Conservation (phyloP, 2,329 filamentous ascomycete genomes). For the Beauveria asiatica region DNA sequence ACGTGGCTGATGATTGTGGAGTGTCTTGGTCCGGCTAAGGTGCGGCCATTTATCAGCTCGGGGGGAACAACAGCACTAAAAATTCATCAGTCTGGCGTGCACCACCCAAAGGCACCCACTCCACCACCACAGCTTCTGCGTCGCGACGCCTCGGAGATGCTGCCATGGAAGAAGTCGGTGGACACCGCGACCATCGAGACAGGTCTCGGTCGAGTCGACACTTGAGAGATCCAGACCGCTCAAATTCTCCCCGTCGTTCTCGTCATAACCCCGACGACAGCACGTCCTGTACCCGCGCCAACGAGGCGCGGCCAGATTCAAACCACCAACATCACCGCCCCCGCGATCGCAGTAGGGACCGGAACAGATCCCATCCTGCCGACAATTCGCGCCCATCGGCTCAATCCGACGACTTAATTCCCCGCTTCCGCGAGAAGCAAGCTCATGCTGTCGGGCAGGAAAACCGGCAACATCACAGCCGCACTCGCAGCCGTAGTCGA, state of each 20-base stretch:
- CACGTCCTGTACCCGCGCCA: constrained; percentile 24
- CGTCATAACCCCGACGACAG: constrained; percentile 22
- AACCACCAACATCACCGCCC: constrained; percentile 29
- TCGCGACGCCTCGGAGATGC: constrained; percentile 29
- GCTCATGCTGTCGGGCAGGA: constrained; percentile 23
- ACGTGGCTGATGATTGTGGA: constrained; percentile 2
- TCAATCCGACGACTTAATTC: constrained; percentile 30
- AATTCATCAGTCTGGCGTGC: constrained; percentile 26
- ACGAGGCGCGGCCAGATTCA: constrained; percentile 24
- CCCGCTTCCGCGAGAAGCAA: constrained; percentile 27
- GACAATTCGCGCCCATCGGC: constrained; percentile 20
- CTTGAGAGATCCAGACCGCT: constrained; percentile 23
- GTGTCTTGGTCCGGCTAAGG: constrained; percentile 25
- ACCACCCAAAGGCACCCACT: constrained; percentile 17
- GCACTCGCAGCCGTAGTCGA: constrained; percentile 25
- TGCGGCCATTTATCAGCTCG: constrained; percentile 28
- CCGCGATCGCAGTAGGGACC: constrained; percentile 30
- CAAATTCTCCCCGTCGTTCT: constrained; percentile 24
- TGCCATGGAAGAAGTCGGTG: constrained; percentile 32
- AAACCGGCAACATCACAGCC: constrained; percentile 25
- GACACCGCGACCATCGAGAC: constrained; percentile 29
- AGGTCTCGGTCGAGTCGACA: constrained; percentile 28
- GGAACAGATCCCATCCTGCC: constrained; percentile 19
- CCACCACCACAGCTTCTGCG: constrained; percentile 21
- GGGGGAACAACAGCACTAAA: constrained; percentile 24